Conservation (phyloP, 257 asterid species). For the Solanum peruvianum region DNA sequence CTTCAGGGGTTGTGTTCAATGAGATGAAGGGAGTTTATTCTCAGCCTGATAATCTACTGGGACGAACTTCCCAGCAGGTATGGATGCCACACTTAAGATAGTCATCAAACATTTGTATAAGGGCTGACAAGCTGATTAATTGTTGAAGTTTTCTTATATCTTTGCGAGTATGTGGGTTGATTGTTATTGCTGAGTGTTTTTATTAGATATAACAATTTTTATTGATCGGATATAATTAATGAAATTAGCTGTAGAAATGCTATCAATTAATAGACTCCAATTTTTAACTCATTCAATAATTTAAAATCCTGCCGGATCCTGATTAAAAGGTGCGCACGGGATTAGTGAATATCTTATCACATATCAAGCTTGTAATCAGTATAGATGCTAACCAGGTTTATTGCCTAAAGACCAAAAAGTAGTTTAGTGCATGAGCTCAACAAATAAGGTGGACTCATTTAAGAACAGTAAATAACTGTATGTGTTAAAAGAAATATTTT, state of each 20-base stretch:
- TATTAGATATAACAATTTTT: neutral
- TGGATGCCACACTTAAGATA: constrained; percentile 1
- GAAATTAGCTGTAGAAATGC: neutral
- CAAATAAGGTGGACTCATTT: neutral
- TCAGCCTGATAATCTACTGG: constrained; percentile 96
- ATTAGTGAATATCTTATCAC: neutral
- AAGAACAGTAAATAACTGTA: neutral
- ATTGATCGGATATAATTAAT: neutral
- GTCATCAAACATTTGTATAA: neutral
- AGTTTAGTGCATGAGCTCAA: neutral
- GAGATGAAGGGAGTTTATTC: constrained; percentile 99
- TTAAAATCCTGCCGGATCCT: neutral
- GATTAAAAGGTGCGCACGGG: neutral
- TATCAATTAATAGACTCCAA: neutral
- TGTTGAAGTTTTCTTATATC: neutral
- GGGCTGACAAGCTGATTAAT: neutral
- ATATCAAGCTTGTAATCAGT: neutral
- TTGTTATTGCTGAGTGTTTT: neutral
- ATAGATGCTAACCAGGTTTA: neutral
- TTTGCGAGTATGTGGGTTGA: neutral
- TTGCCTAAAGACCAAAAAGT: neutral
- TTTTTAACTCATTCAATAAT: neutral
- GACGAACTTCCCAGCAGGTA: constrained; percentile 89
- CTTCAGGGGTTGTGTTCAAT: constrained; percentile 92
- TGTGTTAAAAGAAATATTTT: neutral